Evolutionary conservation across 208 protist genomes (phyloP).

Genomic region (Histomonas meleagridis): DNA sequence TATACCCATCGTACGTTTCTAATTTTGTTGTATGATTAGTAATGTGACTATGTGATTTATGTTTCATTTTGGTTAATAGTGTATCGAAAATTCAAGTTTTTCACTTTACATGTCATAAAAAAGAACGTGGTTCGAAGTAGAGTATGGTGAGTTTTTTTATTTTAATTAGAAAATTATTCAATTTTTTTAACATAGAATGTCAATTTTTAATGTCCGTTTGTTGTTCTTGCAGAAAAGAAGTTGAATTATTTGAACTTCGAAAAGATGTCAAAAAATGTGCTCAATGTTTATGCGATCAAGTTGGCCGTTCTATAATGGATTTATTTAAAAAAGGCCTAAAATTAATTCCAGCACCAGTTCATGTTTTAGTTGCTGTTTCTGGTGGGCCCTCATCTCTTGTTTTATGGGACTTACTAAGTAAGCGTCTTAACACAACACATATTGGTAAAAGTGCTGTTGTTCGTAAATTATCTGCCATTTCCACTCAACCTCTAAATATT

Average conservation of each 20-base stretch:
- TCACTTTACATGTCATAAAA: too few relatives aligned
- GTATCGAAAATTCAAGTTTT: too few relatives aligned
- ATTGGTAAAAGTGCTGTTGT: background rate
- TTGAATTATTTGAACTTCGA: too few relatives aligned
- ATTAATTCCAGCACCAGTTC: background rate
- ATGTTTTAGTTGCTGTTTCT: constrained; percentile 15
- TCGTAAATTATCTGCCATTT: background rate
- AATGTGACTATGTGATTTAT: background rate
- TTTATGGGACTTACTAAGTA: background rate
- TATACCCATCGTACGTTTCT: background rate
- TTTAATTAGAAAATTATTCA: too few relatives aligned
- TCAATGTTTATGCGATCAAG: background rate
- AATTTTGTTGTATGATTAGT: background rate
- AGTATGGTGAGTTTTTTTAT: too few relatives aligned
- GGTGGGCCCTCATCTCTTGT: background rate
- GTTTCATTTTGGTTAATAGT: too few relatives aligned
- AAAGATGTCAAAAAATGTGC: background rate
- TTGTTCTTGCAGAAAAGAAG: too few relatives aligned
- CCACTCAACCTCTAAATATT: background rate
- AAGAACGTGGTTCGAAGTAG: too few relatives aligned
- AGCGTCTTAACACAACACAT: background rate
- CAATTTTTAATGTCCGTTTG: too few relatives aligned
- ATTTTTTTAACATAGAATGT: too few relatives aligned
- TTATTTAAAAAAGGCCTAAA: background rate
- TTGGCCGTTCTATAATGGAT: background rate